Evolutionary conservation across 495 filamentous ascomycete species (phyloP), one percentile per base, ranked within the genome.

Genomic region (Hypoxylon lenormandii): DNA sequence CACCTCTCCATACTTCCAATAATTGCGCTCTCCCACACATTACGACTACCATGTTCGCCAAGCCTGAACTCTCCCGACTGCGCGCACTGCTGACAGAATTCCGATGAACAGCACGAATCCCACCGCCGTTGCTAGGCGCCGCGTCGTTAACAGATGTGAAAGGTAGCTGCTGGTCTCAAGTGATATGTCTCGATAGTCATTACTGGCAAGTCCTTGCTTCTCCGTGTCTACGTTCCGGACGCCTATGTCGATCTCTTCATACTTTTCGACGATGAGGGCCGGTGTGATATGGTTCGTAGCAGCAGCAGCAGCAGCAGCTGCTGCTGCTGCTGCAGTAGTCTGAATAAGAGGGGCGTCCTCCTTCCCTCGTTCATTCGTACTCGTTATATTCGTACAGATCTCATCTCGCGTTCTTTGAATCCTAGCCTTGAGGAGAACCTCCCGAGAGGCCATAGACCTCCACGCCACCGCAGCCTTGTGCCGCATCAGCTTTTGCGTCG

Each of bases 381-480:
- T 33, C 2, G n/a, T 22, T 5, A 33, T 1, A 19, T 53, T 52
- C 2, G 1, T 5, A 0, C 40, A 26, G 1, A 21, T 33, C 30
- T 23, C 45, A 2, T 71, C n/a, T 11, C 15, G 12, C 42, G 40
- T 47, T n/a, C 45, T 50, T 46, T 40, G 55, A 6, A 12, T 12
- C 13, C 26, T 1, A 12, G 19, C 51, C 21, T 12, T 45, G 6
- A n/a, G 13, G 18, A 12, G 1, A 5, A 21, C 8, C 1, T 66
- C 46, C 18, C 46, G 52, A 30, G 62, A 59, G 30, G 62, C 60
- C 46, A 66, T 71, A 0, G 47, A 61, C 7, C 18, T 71, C 69
- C 74, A 77, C 1, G 76, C 77, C 4, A 43, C 46, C 11, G 70
- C 73, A 0, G 77, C 77, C 30, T 79, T 78, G 5, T 74, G 72